Percentiles rank a stretch among this genome's conserved stretches.
phyloP scores from a whole-genome alignment of 1,284 basidiomycete genomes.

The Cutaneotrichosporon sp. region DNA sequence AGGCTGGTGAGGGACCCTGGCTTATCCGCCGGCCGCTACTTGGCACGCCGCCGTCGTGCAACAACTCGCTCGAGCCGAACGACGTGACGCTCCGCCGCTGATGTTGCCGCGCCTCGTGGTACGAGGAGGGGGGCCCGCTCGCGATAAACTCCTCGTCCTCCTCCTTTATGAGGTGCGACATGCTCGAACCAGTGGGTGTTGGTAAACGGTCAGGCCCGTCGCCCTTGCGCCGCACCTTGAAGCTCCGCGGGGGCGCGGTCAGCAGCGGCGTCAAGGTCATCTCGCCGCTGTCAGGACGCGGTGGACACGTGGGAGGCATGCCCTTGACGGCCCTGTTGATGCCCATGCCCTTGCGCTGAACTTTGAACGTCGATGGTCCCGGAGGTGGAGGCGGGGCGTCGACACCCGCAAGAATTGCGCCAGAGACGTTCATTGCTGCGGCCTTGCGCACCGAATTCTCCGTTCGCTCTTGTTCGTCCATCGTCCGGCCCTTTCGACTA shows the following conservation, averaged over 20 bases:
- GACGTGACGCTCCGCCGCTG: not conserved
- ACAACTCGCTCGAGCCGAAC: not conserved
- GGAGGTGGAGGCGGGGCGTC: conserved; percentile 10
- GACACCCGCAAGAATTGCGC: conserved; percentile 45
- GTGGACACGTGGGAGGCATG: not conserved
- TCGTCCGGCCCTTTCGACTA: conserved; percentile 24
- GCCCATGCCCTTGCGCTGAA: conserved; percentile 13
- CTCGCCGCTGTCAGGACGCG: not conserved
- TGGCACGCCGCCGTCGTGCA: not conserved
- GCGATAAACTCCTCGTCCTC: conserved; percentile 9
- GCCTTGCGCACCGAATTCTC: conserved; percentile 49
- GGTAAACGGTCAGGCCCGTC: not conserved
- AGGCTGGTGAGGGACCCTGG: conserved; percentile 2
- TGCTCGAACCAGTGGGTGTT: conserved; percentile 6
- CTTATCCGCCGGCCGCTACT: not conserved
- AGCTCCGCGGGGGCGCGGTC: conserved; percentile 6
- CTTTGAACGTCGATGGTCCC: conserved; percentile 8
- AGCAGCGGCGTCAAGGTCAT: conserved; percentile 6
- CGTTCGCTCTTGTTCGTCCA: conserved; percentile 31
- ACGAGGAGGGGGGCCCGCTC: not conserved
- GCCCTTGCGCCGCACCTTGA: conserved; percentile 11
- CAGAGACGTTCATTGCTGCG: conserved; percentile 41
- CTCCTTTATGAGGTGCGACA: conserved; percentile 3
- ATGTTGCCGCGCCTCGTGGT: not conserved
- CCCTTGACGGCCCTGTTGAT: not conserved